phyloP scores from a whole-genome alignment of 306 rosid species.

The Malus sylvestris region DNA sequence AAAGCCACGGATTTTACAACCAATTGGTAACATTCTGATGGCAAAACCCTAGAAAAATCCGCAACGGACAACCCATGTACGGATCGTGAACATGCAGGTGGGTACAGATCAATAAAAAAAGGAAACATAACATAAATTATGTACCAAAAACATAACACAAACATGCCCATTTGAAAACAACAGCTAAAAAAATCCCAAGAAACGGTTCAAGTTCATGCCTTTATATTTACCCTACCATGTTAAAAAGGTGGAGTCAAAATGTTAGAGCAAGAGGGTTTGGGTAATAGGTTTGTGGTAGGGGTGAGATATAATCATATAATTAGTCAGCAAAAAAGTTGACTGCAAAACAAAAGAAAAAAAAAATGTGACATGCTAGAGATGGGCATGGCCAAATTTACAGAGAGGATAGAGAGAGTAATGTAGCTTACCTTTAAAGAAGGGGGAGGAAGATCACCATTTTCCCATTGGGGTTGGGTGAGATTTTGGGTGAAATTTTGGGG shows the following conservation, averaged over 20 bases:
- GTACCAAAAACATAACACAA: constrained; percentile 33
- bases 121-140: constrained; percentile 14
- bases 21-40: constrained; percentile 20
- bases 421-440: constrained; percentile 20
- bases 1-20: constrained; percentile 32
- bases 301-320: constrained; percentile 22
- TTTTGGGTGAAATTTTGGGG: background rate
- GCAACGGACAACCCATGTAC: constrained; percentile 10
- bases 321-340: constrained; percentile 49
- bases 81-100: constrained; percentile 40
- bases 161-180: constrained; percentile 10
- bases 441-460: constrained; percentile 17
- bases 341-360: constrained; percentile 5
- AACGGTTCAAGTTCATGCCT: constrained; percentile 25
- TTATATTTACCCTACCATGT: background rate
- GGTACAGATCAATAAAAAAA: constrained; percentile 4
- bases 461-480: constrained; percentile 2
- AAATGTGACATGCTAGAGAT: constrained; percentile 50
- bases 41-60: constrained; percentile 49
- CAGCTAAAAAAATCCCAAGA: background rate
- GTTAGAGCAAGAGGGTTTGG: constrained; percentile 2
- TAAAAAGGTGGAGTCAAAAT: background rate
- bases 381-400: constrained; percentile 30
- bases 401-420: constrained; percentile 16
- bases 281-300: constrained; percentile 1